Evolutionary conservation across 1,139 yeast species (phyloP), one percentile per base, ranked within the genome.

Genomic region (Fermentozyma sake): DNA sequence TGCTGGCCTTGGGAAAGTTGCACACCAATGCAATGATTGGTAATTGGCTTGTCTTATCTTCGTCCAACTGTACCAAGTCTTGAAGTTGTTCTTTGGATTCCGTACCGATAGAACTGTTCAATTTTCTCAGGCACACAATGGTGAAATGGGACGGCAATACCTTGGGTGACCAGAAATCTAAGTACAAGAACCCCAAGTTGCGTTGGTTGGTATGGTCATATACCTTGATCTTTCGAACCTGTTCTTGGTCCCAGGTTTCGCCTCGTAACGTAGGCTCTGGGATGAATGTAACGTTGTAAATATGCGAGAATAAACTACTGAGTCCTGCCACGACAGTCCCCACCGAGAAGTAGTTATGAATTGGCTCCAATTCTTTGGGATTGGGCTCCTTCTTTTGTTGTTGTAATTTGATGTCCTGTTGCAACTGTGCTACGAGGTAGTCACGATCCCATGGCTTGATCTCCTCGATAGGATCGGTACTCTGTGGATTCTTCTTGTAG

Each of bases 371-470:
- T 4, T 18, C 24, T n/a, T 12, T 16, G 9, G 26, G 12, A 5
- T 12, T 10, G 5, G 27, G 23, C n/a, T n/a, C n/a, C n/a, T n/a
- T n/a, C n/a, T n/a, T n/a, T n/a, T n/a, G n/a, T n/a, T n/a, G n/a
- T n/a, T n/a, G n/a, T n/a, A n/a, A n/a, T 11, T 30, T 26, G n/a
- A 32, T 23, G 7, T 22, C 26, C 3, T 35, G 27, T 24, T 50
- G 52, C 9, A 42, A 28, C 28, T 46, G 43, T 4, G 35, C 34
- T 14, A 60, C 42, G 33, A 80, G 68, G 50, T 72, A 89, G 40
- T 87, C 96, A 34, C 95, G 68, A 52, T 91, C 98, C 98, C 98
- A 91, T 2, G 95, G 95, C 37, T 78, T 73, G 19, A 86, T 64
- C 11, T 58, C 52, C 11, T 55, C 53, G 3, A 74, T n/a, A 4